Evolutionary conservation across 2,329 filamentous ascomycete genomes (phyloP), one percentile per base, ranked within the genome.

Genomic region (Bipolaris sorokiniana): DNA sequence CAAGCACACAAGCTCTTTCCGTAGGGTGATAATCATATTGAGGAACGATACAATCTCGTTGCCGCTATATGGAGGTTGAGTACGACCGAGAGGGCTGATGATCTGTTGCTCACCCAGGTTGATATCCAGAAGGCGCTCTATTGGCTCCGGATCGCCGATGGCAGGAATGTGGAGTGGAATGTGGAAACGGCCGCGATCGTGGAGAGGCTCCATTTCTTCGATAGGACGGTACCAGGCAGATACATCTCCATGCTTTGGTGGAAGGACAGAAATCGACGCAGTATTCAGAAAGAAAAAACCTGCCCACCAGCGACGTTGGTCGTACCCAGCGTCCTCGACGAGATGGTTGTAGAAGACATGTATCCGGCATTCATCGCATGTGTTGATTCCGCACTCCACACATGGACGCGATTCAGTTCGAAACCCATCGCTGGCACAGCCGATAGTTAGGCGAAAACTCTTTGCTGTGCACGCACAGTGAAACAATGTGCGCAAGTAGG

Each of bases 301-400:
- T n/a, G 65, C 67, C 51, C 58, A 68, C 61, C 58, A 63, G 15
- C 55, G 58, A 36, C 51, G 58, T 28, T 54, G 51, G 5, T 66
- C 60, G 9, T 69, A 48, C 28, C 67, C 67, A 6, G 61, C 42
- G 15, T 65, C 57, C 40, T 66, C 62, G 20, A 59, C 51, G 34
- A 61, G 57, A 40, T 51, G 61, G 23, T 70, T 67, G 51, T 70
- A 72, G n/a, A 65, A 58, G 45, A 66, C 66, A 38, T 71, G 69
- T 41, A 70, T 64, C 1, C 69, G 66, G 34, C 69, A 72, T 36
- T 72, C 69, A 20, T 72, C 54, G 49, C 69, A 72, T 7, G 69
- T 72, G 34, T 58, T 71, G 23, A 60, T 44, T 5, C 56, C 57
- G 37, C 69, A 72, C 9, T 46, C 42, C 1, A 46, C 28, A 41